Base-by-base conservation (phyloP, 1,139 yeast genomes). In the Kodamaea derodonti region DNA sequence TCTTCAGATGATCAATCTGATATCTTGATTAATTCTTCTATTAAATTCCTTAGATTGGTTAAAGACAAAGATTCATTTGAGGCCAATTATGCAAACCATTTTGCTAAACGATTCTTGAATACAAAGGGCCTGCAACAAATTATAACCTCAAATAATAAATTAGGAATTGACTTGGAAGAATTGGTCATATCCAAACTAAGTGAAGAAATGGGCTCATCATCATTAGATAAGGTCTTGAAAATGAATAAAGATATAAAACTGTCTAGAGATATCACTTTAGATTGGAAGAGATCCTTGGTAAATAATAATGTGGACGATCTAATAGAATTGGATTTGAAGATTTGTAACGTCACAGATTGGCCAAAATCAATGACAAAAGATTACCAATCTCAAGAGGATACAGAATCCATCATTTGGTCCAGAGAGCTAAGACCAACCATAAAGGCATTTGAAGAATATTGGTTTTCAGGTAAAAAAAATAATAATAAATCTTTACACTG, bases 31-130 rank as follows among this genome's bases (percentile, higher is more conserved):
- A 68, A 67, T 31, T 72, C 74, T 29, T 73, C 88, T 0, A 69
- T 84, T 9, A 59, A 68, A 24, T 69, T 92, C 29, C 80, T 88
- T 49, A 66, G 82, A 37, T 80, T 77, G 47, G 70, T 92, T 27
- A 71, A 77, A 35, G 97, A 92, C 48, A 90, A 87, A 52, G 97
- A 92, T 57, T 67, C 86, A 25, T 92, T 92, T 59, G 95, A 87
- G 55, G 80, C 77, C 23, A 81, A 84, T 44, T 92, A 87, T 58
- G 90, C 90, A 47, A 84, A 83, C 36, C 96, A 87, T 60, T 71
- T 92, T 43, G 97, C 97, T 1, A 87, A 86, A 53, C 66, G 98
- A 39, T 68, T 92, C 36, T 80, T 85, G 38, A 78, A 72, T 38
- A 49, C 71, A 11, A 75, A 73, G 40, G 56, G 57, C 1, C 42